These are phyloP conservation scores for Eucalyptus sp. DNA, from an alignment of 345 rosid species.

Conservation along the genomic window DNA sequence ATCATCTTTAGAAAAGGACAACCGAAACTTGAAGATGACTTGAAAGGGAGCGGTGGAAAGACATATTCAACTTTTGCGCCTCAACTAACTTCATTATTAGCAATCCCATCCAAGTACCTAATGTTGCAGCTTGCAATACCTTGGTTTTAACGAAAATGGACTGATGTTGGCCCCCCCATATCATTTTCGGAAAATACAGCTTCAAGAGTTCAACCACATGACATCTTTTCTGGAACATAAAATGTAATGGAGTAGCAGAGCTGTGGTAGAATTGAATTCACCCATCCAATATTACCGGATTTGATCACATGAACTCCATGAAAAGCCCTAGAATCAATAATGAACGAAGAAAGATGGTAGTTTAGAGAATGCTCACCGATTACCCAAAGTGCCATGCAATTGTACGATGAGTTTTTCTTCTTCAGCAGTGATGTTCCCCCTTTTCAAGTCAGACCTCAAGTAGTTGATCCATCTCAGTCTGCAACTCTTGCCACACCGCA, in stretches of 20 bases:
- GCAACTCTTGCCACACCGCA: slow-evolving; percentile 94
- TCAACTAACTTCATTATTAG: neutral
- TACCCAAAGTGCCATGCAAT: slow-evolving; percentile 62
- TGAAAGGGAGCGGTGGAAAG: neutral
- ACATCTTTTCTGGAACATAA: neutral
- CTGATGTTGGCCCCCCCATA: neutral
- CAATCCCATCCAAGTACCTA: neutral
- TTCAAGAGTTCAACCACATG: neutral
- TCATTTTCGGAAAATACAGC: neutral
- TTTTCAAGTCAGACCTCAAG: slow-evolving; percentile 64
- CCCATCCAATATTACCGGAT: neutral
- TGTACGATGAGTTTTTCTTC: slow-evolving; percentile 71
- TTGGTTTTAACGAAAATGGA: neutral
- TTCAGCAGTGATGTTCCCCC: slow-evolving; percentile 67
- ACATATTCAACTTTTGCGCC: neutral
- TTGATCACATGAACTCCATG: neutral
- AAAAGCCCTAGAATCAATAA: neutral
- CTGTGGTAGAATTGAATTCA: neutral
- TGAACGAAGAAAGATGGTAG: neutral
- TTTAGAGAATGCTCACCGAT: slow-evolving; percentile 29
- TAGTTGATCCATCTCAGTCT: slow-evolving; percentile 93
- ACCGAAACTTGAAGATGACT: neutral
- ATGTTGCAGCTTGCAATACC: neutral
- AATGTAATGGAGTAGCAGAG: neutral
- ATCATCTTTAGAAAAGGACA: neutral